Evolutionary conservation across 768 basidiomycete species (phyloP).

Genomic region (Omphalotus guepiniiformis): DNA sequence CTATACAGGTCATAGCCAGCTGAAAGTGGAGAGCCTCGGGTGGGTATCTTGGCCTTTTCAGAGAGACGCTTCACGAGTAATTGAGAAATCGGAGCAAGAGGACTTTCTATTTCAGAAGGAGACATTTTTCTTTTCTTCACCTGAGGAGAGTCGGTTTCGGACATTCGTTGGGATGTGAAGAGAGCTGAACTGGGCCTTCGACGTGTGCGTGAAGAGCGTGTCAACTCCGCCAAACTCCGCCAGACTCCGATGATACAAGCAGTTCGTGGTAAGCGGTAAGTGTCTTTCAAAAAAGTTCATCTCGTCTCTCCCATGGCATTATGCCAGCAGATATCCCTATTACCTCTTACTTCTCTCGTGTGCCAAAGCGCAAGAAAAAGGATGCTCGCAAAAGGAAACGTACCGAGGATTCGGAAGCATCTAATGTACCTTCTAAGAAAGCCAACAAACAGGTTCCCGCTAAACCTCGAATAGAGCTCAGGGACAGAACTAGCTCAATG

Average conservation of each 20-base stretch:
- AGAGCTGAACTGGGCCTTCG: slow-evolving; percentile 15
- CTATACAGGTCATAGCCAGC: slow-evolving; percentile 97
- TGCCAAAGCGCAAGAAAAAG: slow-evolving; percentile 9
- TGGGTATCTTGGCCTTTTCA: slow-evolving; percentile 77
- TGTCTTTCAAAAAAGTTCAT: not conserved
- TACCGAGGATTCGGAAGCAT: slow-evolving; percentile 1
- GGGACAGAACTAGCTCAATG: slow-evolving; percentile 2
- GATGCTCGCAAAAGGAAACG: slow-evolving; percentile 1
- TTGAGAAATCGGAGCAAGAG: slow-evolving; percentile 37
- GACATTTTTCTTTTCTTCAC: slow-evolving; percentile 63
- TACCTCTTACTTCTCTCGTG: slow-evolving; percentile 15
- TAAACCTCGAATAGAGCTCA: not conserved
- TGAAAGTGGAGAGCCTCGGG: slow-evolving; percentile 78
- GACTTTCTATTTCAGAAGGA: slow-evolving; percentile 26
- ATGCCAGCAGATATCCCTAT: slow-evolving; percentile 11
- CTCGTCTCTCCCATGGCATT: not conserved
- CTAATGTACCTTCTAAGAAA: slow-evolving; percentile 1
- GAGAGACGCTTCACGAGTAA: slow-evolving; percentile 86
- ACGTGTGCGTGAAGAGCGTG: slow-evolving; percentile 33
- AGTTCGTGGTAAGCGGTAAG: not conserved
- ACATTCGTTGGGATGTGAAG: slow-evolving; percentile 17
- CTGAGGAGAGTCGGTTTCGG: slow-evolving; percentile 27
- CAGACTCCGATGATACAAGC: not conserved
- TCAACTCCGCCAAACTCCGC: slow-evolving; percentile 29
- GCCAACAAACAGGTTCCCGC: not conserved